These are phyloP conservation scores for Nissolia schottii DNA, from an alignment of 306 rosid genomes.

Conservation along the genomic window DNA sequence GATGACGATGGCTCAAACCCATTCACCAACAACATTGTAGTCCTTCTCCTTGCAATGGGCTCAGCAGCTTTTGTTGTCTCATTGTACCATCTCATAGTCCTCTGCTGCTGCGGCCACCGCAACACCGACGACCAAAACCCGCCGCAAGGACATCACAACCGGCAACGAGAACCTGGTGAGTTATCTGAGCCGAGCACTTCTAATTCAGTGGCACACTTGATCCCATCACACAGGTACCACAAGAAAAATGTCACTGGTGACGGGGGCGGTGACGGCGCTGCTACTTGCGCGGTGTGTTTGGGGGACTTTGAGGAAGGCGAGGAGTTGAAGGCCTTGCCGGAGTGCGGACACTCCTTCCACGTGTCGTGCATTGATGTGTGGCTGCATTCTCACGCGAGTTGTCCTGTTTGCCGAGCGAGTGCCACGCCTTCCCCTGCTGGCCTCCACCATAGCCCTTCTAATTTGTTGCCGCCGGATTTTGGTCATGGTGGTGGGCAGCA, in stretches of 20 bases:
- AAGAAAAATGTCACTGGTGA: constrained; percentile 16
- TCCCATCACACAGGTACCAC: constrained; percentile 44
- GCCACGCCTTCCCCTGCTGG: constrained; percentile 19
- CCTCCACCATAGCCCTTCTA: neutral
- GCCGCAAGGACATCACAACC: neutral
- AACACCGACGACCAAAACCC: neutral
- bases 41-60: constrained; percentile 40
- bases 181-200: neutral
- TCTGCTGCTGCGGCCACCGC: constrained; percentile 30
- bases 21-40: neutral
- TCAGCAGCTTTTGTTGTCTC: constrained; percentile 42
- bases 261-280: constrained; percentile 26
- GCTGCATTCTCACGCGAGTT: constrained; percentile 52
- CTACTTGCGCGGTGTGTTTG: constrained; percentile 53
- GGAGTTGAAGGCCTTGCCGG: constrained; percentile 50
- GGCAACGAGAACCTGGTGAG: neutral
- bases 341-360: constrained; percentile 64
- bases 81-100: constrained; percentile 39
- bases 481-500: neutral
- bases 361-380: constrained; percentile 62
- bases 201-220: constrained; percentile 19
- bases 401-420: constrained; percentile 54
- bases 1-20: neutral
- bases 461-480: no score
- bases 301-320: constrained; percentile 66